Base-by-base conservation (phyloP, 306 rosid species). In the Heteromeles arbutifolia region DNA sequence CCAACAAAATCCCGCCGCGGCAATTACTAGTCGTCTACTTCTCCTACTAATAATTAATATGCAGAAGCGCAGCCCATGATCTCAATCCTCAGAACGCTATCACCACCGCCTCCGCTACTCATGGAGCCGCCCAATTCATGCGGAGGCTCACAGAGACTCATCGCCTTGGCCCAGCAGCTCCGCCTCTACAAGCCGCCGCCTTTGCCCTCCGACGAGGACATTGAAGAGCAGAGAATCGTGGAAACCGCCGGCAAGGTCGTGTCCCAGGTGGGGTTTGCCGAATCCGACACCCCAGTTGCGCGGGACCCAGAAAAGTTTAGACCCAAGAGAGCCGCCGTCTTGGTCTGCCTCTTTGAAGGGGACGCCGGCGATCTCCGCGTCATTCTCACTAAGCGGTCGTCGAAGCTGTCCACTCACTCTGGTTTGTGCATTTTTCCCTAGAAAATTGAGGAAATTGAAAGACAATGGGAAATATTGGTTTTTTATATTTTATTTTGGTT, bases 271-370 rank as follows among this genome's bases (percentile, higher is more conserved):
- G 98, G 98, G 26, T 86, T 92, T 76, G 85, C 86, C 2, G 98
- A 95, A 83, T 90, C 97, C 10, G 78, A 87, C 19, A 76, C 96
- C 75, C 85, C 90, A 69, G 77, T 90, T 81, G 68, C 75, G 15
- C 85, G 72, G 37, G 78, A 81, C 66, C 80, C 88, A 4, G 81
- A 88, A 67, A 84, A 77, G 65, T 86, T 90, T 81, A 85, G 63
- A 77, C 97, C 92, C 79, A 89, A 82, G 32, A 88, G 77, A 85
- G 98, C 97, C 37, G 98, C 97, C 72, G 98, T 95, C 78, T 82
- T 95, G 89, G 81, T 95, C 81, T 95, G 98, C 72, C 89, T 95
- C 75, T 92, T 90, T 61, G 93, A 92, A 86, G 98, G 92, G 45
- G 91, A 85, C 61, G 82, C 75, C 69, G 98, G 98, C 25, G 97